Evolutionary conservation across 306 rosid species (phyloP), one percentile per base, ranked within the genome.

Genomic region (Prunus campanulata): DNA sequence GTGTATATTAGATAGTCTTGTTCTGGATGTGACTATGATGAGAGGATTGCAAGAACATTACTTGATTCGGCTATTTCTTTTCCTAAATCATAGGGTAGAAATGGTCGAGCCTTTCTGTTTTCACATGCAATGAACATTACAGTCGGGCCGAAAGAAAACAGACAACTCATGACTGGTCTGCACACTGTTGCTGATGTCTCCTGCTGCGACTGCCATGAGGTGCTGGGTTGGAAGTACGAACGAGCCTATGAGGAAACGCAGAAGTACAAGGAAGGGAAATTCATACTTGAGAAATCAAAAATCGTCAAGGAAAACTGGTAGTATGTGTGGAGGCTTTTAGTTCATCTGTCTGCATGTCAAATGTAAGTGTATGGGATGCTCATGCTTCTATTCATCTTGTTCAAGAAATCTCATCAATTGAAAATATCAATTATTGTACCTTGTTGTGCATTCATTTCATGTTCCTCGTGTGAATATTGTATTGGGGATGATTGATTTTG

Each of bases 81-180:
- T 75, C 0, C 3, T 20, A 16, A 24, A 71, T 64, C 44, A 1
- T 32, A 91, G 96, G 96, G 93, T 70, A 89, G 88, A 78, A 84
- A 83, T 81, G 92, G 93, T 22, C 75, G 93, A 81, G 93, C 86
- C 6, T 91, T 91, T 82, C 69, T 91, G 83, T 89, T 91, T 78
- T 72, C 79, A 39, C 85, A 81, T 15, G 74, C 81, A 67, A 79
- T 80, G 87, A 84, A 84, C 63, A 16, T 84, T 32, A 73, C 42
- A 29, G 80, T 77, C 0, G 87, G 87, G 65, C 80, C 78, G 12
- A 84, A 57, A 70, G 85, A 84, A 81, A 75, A 84, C 71, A 78
- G 87, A 57, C 85, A 74, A 3, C 87, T 84, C 27, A 74, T 74
- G 78, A 84, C 87, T 0, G 87, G 87, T 59, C 80, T 84, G 51